phyloP scores from a whole-genome alignment of 306 rosid genomes.

The Acacia confusa region DNA sequence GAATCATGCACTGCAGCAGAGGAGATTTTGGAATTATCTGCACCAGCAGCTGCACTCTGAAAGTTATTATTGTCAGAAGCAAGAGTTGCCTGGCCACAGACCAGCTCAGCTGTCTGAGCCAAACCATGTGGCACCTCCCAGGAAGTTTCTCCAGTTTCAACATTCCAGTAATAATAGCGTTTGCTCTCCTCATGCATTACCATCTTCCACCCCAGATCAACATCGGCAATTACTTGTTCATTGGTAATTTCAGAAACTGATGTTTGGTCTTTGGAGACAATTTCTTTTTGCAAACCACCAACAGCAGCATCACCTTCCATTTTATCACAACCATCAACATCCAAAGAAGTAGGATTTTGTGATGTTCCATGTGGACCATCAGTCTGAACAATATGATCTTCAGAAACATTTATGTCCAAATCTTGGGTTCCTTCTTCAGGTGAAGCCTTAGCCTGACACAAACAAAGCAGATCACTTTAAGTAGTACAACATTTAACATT shows the following conservation, averaged over 20 bases:
- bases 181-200: slow-evolving; percentile 94
- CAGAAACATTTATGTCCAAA: slow-evolving; percentile 30
- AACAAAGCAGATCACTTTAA: slow-evolving; percentile 25
- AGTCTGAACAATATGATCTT: slow-evolving; percentile 42
- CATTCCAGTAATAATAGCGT: slow-evolving; percentile 88
- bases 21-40: slow-evolving; percentile 36
- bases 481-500: background rate
- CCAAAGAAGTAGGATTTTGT: slow-evolving; percentile 36
- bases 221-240: slow-evolving; percentile 52
- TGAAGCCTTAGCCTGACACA: slow-evolving; percentile 47
- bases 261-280: slow-evolving; percentile 41
- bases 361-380: slow-evolving; percentile 45
- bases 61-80: slow-evolving; percentile 36
- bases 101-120: slow-evolving; percentile 52
- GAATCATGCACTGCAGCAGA: slow-evolving; percentile 35
- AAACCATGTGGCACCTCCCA: slow-evolving; percentile 87
- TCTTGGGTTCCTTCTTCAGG: slow-evolving; percentile 47
- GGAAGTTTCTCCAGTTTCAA: slow-evolving; percentile 92
- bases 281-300: slow-evolving; percentile 42
- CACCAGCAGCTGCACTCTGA: slow-evolving; percentile 35
- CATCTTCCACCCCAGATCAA: slow-evolving; percentile 78
- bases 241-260: slow-evolving; percentile 43
- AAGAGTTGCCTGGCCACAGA: slow-evolving; percentile 35
- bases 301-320: slow-evolving; percentile 40
- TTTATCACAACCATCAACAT: slow-evolving; percentile 42